phyloP scores from a whole-genome alignment of 129 eudicot genomes.

The Flaveria sonorensis region DNA sequence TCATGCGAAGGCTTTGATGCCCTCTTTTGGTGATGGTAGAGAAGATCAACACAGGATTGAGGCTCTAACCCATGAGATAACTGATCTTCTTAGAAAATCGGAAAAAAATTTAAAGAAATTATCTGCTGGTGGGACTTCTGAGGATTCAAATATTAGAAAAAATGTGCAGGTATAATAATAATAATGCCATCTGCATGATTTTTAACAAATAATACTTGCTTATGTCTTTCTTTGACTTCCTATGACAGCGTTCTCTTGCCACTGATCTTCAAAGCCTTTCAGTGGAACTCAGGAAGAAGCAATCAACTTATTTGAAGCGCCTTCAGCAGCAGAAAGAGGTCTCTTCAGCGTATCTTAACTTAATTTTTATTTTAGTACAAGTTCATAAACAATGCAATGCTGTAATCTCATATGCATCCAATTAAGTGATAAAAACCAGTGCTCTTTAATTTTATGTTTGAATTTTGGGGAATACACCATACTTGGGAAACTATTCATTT shows the following conservation, averaged over 20 bases:
- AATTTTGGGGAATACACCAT: slow-evolving; percentile 3
- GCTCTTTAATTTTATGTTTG: neutral
- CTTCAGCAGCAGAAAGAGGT: slow-evolving; percentile 89
- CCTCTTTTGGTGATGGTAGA: slow-evolving; percentile 86
- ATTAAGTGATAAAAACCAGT: neutral
- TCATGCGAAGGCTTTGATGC: slow-evolving; percentile 94
- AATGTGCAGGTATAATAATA: slow-evolving; percentile 76
- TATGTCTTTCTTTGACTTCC: slow-evolving; percentile 17
- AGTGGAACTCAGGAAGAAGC: slow-evolving; percentile 77
- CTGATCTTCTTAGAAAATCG: slow-evolving; percentile 67
- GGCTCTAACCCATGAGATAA: slow-evolving; percentile 78
- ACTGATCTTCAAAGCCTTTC: slow-evolving; percentile 92
- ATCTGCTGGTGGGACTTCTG: slow-evolving; percentile 78
- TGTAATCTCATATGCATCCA: slow-evolving; percentile 2
- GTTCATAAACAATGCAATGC: neutral
- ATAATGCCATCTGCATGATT: neutral
- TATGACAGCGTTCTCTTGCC: slow-evolving; percentile 87
- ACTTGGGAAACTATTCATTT: slow-evolving; percentile 10
- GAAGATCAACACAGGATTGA: slow-evolving; percentile 86
- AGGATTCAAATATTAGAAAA: slow-evolving; percentile 81
- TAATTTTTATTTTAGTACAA: neutral
- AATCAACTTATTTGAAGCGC: slow-evolving; percentile 78
- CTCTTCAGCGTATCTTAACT: slow-evolving; percentile 22
- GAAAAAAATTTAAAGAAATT: slow-evolving; percentile 75
- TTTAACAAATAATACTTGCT: neutral